Evolutionary conservation across 2,329 filamentous ascomycete species (phyloP).

Genomic region (Pleurostoma richardsiae): DNA sequence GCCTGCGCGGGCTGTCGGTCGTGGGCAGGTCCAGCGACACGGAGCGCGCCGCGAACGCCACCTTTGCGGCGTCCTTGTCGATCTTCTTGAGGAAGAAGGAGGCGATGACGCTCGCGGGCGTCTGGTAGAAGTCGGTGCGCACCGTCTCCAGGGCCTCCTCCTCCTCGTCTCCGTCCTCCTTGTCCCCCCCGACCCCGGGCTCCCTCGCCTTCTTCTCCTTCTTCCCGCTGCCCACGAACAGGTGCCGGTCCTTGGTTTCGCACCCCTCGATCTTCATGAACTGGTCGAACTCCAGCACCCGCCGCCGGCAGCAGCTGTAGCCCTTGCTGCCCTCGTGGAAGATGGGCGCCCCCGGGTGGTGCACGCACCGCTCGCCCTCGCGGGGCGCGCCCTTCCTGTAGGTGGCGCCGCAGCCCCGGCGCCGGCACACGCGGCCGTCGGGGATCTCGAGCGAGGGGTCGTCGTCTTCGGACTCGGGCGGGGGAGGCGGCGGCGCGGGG

Average conservation of each 20-base stretch:
- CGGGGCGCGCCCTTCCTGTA: conserved; percentile 59
- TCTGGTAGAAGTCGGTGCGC: conserved; percentile 93
- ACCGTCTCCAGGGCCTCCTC: conserved; percentile 78
- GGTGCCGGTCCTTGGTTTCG: conserved; percentile 71
- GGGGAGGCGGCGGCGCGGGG: conserved; percentile 42
- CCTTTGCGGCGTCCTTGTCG: conserved; percentile 69
- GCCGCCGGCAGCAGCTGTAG: conserved; percentile 92
- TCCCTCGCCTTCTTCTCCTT: conserved; percentile 48
- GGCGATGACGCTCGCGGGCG: conserved; percentile 74
- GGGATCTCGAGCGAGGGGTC: conserved; percentile 71
- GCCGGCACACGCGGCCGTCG: conserved; percentile 69
- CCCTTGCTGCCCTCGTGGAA: conserved; percentile 99
- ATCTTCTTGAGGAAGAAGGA: conserved; percentile 98
- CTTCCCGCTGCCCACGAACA: conserved; percentile 76
- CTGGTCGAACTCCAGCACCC: conserved; percentile 94
- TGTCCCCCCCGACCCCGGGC: not conserved
- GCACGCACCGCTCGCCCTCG: conserved; percentile 72
- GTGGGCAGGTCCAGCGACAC: conserved; percentile 82
- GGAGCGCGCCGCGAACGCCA: conserved; percentile 60
- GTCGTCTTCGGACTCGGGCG: conserved; percentile 81
- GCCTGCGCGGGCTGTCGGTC: conserved; percentile 66
- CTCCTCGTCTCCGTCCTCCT: conserved; percentile 26
- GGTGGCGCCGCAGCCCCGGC: conserved; percentile 64
- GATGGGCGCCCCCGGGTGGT: conserved; percentile 85
- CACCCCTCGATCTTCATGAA: conserved; percentile 96